Percentiles rank a stretch among this genome's conserved stretches.
phyloP scores from a whole-genome alignment of 768 basidiomycete species.

The Pilatotrama ljubarskyi region DNA sequence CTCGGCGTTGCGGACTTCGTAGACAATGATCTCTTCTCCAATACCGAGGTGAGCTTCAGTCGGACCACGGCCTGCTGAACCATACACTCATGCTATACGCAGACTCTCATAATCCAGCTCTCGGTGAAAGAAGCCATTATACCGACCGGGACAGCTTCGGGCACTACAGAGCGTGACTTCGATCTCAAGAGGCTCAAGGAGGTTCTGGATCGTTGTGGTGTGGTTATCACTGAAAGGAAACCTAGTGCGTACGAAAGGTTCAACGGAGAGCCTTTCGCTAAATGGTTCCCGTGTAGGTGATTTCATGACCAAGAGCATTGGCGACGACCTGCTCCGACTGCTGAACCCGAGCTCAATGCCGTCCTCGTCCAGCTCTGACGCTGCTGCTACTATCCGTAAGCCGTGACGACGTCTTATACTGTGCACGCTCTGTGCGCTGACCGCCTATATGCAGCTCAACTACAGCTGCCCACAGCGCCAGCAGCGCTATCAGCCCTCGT shows the following conservation, averaged over 20 bases:
- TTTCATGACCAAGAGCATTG: constrained; percentile 76
- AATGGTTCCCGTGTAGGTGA: constrained; percentile 54
- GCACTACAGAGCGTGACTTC: constrained; percentile 77
- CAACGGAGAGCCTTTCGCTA: neutral
- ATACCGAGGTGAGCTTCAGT: constrained; percentile 68
- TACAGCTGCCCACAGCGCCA: constrained; percentile 75
- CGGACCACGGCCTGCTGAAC: neutral
- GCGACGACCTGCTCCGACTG: constrained; percentile 76
- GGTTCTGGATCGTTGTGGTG: constrained; percentile 86
- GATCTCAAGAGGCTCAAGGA: constrained; percentile 86
- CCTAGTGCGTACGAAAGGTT: constrained; percentile 53
- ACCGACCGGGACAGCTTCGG: constrained; percentile 68
- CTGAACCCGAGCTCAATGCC: constrained; percentile 47
- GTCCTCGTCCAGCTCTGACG: constrained; percentile 47
- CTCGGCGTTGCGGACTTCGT: constrained; percentile 90
- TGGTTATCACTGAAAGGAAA: constrained; percentile 89
- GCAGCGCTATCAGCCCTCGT: constrained; percentile 81
- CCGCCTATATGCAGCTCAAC: constrained; percentile 56
- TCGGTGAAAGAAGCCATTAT: constrained; percentile 96
- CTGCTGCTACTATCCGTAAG: constrained; percentile 53
- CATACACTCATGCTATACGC: neutral
- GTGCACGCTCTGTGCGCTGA: neutral
- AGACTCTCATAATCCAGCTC: constrained; percentile 95
- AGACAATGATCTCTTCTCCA: constrained; percentile 95
- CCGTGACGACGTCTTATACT: constrained; percentile 24